Evolutionary conservation across 2,329 filamentous ascomycete genomes (phyloP).

Genomic region (Zymoseptoria pseudotritici): DNA sequence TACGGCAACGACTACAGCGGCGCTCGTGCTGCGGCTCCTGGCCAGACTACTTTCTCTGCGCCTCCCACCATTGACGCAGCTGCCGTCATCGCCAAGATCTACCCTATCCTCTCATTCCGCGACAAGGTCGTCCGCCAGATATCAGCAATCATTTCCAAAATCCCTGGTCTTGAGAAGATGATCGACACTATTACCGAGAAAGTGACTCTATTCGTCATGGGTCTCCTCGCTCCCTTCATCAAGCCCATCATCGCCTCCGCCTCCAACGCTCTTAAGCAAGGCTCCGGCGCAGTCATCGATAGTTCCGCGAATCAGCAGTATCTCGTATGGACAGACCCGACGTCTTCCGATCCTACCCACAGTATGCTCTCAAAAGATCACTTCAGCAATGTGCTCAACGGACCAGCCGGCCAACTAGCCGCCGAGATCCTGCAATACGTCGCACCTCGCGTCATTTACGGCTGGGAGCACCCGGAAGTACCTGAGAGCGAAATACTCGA

Average conservation of each 20-base stretch:
- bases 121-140: constrained; percentile 90
- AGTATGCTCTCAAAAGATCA: constrained; percentile 47
- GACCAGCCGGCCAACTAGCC: constrained; percentile 43
- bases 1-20: constrained; percentile 17
- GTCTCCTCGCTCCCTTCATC: constrained; percentile 83
- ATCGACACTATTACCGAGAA: constrained; percentile 92
- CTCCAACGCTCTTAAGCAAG: constrained; percentile 75
- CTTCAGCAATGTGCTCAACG: constrained; percentile 45
- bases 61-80: constrained; percentile 17
- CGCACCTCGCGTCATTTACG: constrained; percentile 80
- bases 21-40: constrained; percentile 8
- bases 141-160: constrained; percentile 76
- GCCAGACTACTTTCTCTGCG: constrained; percentile 24
- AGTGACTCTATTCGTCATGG: constrained; percentile 83
- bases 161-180: constrained; percentile 82
- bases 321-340: constrained; percentile 43
- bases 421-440: constrained; percentile 69
- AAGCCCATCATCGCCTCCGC: constrained; percentile 84
- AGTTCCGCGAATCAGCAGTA: constrained; percentile 45
- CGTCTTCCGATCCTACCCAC: constrained; percentile 44
- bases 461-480: constrained; percentile 82
- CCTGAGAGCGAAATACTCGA: constrained; percentile 75
- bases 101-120: constrained; percentile 87
- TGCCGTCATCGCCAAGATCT: constrained; percentile 58
- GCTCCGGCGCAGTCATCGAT: constrained; percentile 64